Conservation (phyloP, 495 filamentous ascomycete genomes). For the Aspergillus ostianus region DNA sequence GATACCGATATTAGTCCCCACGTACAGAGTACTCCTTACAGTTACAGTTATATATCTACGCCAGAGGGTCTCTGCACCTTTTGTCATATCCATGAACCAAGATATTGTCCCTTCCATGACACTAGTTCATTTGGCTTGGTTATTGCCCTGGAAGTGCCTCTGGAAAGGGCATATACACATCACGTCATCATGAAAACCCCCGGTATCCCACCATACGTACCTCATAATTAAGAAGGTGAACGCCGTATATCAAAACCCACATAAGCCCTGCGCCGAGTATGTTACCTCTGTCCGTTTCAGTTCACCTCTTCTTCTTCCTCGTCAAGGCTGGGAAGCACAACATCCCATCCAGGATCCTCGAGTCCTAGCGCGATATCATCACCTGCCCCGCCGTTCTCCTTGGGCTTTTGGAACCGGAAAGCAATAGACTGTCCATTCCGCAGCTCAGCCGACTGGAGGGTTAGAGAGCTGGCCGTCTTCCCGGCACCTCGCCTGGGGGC, state of each 20-base stretch:
- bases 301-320: conserved; percentile 45
- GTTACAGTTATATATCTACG: too few relatives aligned
- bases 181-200: neutral
- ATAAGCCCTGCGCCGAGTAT: neutral
- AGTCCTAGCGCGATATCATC: conserved; percentile 39
- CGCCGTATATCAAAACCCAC: neutral
- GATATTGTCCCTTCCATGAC: too few relatives aligned
- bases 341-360: conserved; percentile 62
- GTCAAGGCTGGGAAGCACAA: conserved; percentile 60
- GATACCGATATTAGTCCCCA: too few relatives aligned
- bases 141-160: neutral
- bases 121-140: too few relatives aligned
- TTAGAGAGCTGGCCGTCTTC: conserved; percentile 36
- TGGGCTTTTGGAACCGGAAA: conserved; percentile 57
- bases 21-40: too few relatives aligned
- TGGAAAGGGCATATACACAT: neutral
- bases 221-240: neutral
- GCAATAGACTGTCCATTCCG: conserved; percentile 62
- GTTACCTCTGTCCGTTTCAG: neutral
- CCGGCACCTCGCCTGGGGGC: conserved; percentile 38
- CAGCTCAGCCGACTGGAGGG: conserved; percentile 49
- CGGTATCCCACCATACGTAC: neutral
- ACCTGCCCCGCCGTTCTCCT: conserved; percentile 14
- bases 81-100: too few relatives aligned
- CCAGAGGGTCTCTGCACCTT: too few relatives aligned